Evolutionary conservation across 78 protist genomes (phyloP).

Genomic region (Guillardia theta): DNA sequence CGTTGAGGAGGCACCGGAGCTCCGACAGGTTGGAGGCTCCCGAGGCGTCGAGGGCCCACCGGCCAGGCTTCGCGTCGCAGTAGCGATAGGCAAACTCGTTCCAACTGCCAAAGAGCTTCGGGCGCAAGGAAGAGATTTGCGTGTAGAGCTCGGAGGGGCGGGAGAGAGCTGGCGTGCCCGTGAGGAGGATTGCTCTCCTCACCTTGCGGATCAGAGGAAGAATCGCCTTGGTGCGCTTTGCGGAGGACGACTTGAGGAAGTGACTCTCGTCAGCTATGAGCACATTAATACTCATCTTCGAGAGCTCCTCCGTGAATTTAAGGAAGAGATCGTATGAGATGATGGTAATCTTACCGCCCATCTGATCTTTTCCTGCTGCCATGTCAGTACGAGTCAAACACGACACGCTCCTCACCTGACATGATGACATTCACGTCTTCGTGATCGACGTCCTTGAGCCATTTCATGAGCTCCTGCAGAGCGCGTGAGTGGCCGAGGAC

Average conservation of each 20-base stretch:
- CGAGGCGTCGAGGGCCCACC: neutral
- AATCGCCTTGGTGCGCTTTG: neutral
- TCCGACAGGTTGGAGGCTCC: slow-evolving; percentile 30
- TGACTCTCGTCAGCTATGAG: slow-evolving; percentile 23
- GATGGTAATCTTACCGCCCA: neutral
- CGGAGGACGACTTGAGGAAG: neutral
- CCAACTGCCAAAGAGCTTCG: too few relatives aligned
- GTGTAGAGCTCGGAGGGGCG: neutral
- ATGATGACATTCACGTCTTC: neutral
- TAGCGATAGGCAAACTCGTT: neutral
- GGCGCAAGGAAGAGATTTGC: too few relatives aligned
- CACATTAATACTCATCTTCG: neutral
- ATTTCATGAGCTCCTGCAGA: neutral
- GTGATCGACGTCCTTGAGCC: neutral
- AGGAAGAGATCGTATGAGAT: neutral
- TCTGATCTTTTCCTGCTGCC: neutral
- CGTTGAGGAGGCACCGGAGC: neutral
- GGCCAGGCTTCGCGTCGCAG: neutral
- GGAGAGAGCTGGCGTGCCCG: neutral
- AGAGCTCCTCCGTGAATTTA: too few relatives aligned
- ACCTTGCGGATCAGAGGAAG: neutral
- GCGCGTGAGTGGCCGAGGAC: too few relatives aligned
- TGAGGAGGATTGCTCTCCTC: neutral
- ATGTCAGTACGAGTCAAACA: neutral
- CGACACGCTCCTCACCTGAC: neutral